phyloP scores from a whole-genome alignment of 2,329 filamentous ascomycete species.

The Epichloe typhina region DNA sequence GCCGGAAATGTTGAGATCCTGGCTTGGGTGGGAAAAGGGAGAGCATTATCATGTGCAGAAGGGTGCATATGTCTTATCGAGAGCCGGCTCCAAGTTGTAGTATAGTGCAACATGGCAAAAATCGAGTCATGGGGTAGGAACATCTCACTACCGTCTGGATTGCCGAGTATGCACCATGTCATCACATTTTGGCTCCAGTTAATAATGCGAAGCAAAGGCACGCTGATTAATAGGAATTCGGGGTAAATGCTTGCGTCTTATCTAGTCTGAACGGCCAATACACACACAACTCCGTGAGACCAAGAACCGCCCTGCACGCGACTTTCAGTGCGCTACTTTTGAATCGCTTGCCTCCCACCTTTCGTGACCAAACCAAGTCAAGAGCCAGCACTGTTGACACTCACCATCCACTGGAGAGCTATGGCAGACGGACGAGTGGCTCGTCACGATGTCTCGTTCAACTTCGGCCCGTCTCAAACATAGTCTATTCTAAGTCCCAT shows the following conservation, averaged over 20 bases:
- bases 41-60: constrained; percentile 54
- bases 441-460: neutral
- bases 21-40: constrained; percentile 64
- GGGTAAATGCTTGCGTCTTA: neutral
- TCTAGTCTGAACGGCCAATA: neutral
- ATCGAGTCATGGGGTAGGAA: neutral
- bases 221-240: neutral
- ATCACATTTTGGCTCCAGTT: no score
- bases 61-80: constrained; percentile 44
- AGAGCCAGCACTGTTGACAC: neutral
- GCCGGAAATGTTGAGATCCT: constrained; percentile 51
- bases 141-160: no score
- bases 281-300: neutral
- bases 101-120: neutral
- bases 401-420: neutral
- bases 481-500: constrained; percentile 22
- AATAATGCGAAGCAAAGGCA: no score
- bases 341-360: neutral
- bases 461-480: constrained; percentile 13
- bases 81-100: constrained; percentile 20
- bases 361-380: neutral
- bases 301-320: neutral
- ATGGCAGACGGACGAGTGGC: neutral
- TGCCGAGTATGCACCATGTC: no score
- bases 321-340: neutral